These are phyloP conservation scores for Calonectria pseudoreteaudii DNA, from an alignment of 2,329 filamentous ascomycete species.

Conservation along the genomic window DNA sequence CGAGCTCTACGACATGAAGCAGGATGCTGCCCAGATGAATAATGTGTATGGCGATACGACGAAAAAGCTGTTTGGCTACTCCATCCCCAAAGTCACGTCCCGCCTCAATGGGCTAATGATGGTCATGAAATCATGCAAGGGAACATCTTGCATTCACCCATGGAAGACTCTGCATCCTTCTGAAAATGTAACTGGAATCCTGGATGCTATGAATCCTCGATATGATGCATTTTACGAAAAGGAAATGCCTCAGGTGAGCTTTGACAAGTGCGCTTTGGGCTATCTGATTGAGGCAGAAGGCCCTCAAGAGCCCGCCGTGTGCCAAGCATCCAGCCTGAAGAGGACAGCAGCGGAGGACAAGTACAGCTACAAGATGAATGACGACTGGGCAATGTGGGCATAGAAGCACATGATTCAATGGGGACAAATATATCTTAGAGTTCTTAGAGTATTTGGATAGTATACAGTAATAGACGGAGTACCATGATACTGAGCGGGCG, in stretches of 20 bases:
- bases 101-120: neutral
- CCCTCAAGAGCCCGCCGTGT: neutral
- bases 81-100: slow-evolving; percentile 49
- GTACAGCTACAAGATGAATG: neutral
- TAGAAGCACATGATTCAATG: neutral
- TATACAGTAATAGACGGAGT: neutral
- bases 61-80: neutral
- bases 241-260: neutral
- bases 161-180: neutral
- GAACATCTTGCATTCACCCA: neutral
- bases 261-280: neutral
- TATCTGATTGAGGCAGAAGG: neutral
- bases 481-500: no score
- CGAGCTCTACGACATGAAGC: slow-evolving; percentile 62
- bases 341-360: neutral
- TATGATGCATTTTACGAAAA: neutral
- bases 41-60: neutral
- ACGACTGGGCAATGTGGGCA: slow-evolving; percentile 7
- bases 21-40: neutral
- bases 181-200: neutral
- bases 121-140: slow-evolving; percentile 10
- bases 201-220: neutral
- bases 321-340: neutral
- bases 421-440: no score
- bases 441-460: neutral